Percentiles rank a stretch among this genome's conserved stretches.
These are phyloP conservation scores for Curvularia lunata DNA, from an alignment of 2,329 filamentous ascomycete species.

Conservation along the genomic window DNA sequence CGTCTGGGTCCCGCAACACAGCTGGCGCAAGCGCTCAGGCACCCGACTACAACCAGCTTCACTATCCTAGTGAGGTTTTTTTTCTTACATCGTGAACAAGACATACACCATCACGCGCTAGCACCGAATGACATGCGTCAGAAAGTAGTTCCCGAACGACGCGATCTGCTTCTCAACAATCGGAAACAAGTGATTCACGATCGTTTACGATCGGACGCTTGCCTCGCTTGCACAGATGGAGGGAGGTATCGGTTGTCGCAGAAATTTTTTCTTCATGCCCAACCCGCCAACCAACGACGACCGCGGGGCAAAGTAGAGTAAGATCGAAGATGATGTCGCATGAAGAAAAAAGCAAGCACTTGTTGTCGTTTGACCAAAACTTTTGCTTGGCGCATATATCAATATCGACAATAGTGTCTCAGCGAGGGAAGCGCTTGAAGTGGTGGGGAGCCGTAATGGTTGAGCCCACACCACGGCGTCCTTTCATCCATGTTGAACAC, in stretches of 20 bases:
- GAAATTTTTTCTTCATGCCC: not conserved
- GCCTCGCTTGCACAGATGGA: not conserved
- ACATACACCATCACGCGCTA: not conserved
- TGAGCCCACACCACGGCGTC: not conserved
- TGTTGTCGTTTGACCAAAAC: not conserved
- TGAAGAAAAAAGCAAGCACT: not conserved
- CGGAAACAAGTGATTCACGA: not conserved
- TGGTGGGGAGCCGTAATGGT: constrained; percentile 5
- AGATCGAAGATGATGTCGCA: not conserved
- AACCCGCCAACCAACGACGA: not conserved
- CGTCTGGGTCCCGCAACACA: not conserved
- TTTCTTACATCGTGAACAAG: not conserved
- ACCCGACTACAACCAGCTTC: not conserved
- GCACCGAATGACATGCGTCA: not conserved
- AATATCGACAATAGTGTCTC: not conserved
- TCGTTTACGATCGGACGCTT: not conserved
- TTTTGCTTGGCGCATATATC: not conserved
- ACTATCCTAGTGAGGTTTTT: not conserved
- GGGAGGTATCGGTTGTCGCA: not conserved
- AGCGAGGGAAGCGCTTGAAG: not conserved
- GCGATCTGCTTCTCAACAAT: constrained; percentile 2
- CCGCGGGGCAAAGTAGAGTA: not conserved
- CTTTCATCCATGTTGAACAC: not conserved
- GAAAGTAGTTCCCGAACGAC: not conserved
- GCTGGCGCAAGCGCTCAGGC: not conserved